Evolutionary conservation across 2,329 filamentous ascomycete genomes (phyloP).

Genomic region (Trichoderma cornu-damae): DNA sequence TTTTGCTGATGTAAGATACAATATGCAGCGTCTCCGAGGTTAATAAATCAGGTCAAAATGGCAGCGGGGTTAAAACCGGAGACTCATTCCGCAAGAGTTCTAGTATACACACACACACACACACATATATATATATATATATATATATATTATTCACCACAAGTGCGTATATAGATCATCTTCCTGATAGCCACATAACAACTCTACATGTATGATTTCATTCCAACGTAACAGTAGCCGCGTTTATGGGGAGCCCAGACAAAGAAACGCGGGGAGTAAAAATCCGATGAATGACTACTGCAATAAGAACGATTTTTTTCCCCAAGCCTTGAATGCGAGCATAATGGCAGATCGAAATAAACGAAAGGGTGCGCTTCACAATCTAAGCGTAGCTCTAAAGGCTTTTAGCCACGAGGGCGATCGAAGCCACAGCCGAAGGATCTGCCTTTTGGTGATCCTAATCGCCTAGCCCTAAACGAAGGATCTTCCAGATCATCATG

Average conservation of each 20-base stretch:
- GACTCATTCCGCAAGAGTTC: neutral
- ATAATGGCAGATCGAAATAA: neutral
- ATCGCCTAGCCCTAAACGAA: neutral
- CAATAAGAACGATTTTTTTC: slow-evolving; percentile 6
- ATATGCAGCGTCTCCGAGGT: neutral
- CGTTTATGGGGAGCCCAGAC: neutral
- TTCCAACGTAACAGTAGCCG: neutral
- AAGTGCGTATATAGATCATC: neutral
- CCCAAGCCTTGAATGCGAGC: neutral
- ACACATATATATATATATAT: too few species aligned
- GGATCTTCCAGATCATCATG: neutral
- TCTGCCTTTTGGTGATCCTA: neutral
- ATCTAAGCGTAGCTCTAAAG: neutral
- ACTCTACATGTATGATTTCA: neutral
- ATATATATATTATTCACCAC: too few species aligned
- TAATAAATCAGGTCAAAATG: neutral
- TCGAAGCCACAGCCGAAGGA: neutral
- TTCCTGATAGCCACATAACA: neutral
- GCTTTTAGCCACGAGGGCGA: neutral
- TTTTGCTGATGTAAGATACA: neutral
- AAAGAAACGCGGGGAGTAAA: slow-evolving; percentile 4
- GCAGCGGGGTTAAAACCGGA: neutral
- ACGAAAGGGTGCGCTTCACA: neutral
- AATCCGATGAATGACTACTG: neutral
- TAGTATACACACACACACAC: too few species aligned